Conservation (phyloP, 2,329 filamentous ascomycete genomes). For the Fusarium nurragi region DNA sequence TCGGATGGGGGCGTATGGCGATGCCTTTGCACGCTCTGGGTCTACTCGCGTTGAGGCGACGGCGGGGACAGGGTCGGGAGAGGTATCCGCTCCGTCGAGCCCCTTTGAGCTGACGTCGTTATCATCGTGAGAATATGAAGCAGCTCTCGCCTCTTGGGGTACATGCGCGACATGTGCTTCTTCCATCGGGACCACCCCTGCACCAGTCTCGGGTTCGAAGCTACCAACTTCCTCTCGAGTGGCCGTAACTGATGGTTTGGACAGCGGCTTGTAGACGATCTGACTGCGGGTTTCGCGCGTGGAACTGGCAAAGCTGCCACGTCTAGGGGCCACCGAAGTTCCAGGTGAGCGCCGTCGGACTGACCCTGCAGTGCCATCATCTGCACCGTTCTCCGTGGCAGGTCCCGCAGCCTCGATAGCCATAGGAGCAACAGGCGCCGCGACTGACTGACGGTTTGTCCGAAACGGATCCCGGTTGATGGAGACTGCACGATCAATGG, state of each 20-base stretch:
- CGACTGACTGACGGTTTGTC: not conserved
- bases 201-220: not conserved
- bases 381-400: not conserved
- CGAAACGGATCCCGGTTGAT: not conserved
- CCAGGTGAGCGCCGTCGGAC: too few relatives aligned
- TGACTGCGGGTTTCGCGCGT: not conserved
- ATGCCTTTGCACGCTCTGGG: not conserved
- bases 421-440: constrained; percentile 1
- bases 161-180: not conserved
- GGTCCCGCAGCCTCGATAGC: not conserved
- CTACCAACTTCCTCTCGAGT: not conserved
- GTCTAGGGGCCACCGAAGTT: not conserved
- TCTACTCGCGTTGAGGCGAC: not conserved
- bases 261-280: not conserved
- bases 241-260: not conserved
- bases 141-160: not conserved
- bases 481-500: not conserved
- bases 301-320: not conserved
- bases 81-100: not conserved
- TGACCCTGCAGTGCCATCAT: not conserved
- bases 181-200: not conserved
- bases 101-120: not conserved
- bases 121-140: not conserved
- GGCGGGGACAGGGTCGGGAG: not conserved
- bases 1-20: not conserved